Evolutionary conservation across 768 basidiomycete genomes (phyloP).

Genomic region (Russula sp.): DNA sequence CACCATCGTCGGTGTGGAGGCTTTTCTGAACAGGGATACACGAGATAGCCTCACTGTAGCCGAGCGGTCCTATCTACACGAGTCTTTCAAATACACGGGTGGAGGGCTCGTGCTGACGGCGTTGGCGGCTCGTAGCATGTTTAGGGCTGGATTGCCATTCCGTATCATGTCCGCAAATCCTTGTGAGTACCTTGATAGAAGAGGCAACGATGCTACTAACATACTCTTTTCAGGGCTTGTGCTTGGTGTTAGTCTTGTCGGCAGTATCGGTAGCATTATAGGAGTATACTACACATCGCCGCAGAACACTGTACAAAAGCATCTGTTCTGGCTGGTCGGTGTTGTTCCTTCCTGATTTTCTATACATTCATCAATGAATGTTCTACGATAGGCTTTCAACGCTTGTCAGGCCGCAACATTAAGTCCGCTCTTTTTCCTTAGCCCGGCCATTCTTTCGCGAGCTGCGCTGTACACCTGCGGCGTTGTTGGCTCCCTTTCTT

Average conservation of each 20-base stretch:
- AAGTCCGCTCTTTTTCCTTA: constrained; percentile 84
- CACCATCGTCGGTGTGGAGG: constrained; percentile 56
- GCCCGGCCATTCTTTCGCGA: constrained; percentile 76
- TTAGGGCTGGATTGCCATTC: constrained; percentile 52
- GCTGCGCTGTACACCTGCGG: constrained; percentile 87
- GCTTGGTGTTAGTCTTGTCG: constrained; percentile 71
- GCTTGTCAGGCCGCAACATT: constrained; percentile 81
- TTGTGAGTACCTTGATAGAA: constrained; percentile 39
- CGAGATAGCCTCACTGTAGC: constrained; percentile 54
- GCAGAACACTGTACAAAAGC: constrained; percentile 69
- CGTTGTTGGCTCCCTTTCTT: constrained; percentile 79
- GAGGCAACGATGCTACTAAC: not conserved
- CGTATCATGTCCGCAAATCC: constrained; percentile 81
- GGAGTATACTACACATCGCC: constrained; percentile 74
- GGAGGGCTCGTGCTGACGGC: constrained; percentile 75
- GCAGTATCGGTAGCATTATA: constrained; percentile 82
- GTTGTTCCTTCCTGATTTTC: not conserved
- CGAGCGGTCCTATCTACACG: constrained; percentile 67
- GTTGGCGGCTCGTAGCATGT: constrained; percentile 70
- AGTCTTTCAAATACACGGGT: constrained; percentile 79
- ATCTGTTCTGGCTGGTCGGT: constrained; percentile 73
- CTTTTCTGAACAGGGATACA: constrained; percentile 72
- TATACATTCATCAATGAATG: not conserved
- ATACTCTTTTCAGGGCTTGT: constrained; percentile 53
- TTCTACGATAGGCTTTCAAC: constrained; percentile 60